Base-by-base conservation (phyloP, 2,329 filamentous ascomycete species). In the Cercospora beticola region DNA sequence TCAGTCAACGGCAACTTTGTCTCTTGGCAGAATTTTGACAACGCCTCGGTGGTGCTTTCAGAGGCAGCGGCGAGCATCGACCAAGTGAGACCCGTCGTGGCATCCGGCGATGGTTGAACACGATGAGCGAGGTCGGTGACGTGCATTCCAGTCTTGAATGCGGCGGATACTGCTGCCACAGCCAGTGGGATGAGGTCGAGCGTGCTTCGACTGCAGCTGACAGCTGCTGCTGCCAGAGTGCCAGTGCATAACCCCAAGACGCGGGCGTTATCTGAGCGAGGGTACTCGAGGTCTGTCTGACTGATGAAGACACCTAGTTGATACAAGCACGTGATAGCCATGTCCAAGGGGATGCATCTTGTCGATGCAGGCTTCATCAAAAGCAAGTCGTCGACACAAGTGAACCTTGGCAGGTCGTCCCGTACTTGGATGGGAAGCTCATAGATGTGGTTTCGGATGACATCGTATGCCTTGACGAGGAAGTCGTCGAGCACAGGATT, bases 401-500 rank as follows among this genome's bases (percentile, higher is more conserved):
- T 64, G 28, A 64, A 57, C 31, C 62, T 4, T 4, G 62, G 62
- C 21, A 64, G 62, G 21, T 64, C 62, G n/a, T 64, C 62, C 52
- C 62, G 21, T 14, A 57, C 21, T 6, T 64, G 31, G 5, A 18
- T 21, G 3, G 46, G 56, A 14, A 66, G 56, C 12, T 46, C 23
- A 12, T 66, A 66, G 36, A 65, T 65, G 23, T 16, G 8, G 1
- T 31, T 56, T 18, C 62, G 40, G 18, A 68, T 31, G 5, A 56
- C 61, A 56, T 64, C 23, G 23, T 68, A 46, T 1, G 66, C 23
- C 31, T 65, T 57, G 54, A 31, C 18, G 23, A 64, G 66, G 62
- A 68, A 64, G 28, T 57, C 66, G 18, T 64, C 52, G 21, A 65
- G 23, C 36, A 68, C 36, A 16, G 62, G 66, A 40, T 68, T 61